These are phyloP conservation scores for Aspergillus tubingensis DNA, from an alignment of 2,329 filamentous ascomycete species.

Conservation along the genomic window DNA sequence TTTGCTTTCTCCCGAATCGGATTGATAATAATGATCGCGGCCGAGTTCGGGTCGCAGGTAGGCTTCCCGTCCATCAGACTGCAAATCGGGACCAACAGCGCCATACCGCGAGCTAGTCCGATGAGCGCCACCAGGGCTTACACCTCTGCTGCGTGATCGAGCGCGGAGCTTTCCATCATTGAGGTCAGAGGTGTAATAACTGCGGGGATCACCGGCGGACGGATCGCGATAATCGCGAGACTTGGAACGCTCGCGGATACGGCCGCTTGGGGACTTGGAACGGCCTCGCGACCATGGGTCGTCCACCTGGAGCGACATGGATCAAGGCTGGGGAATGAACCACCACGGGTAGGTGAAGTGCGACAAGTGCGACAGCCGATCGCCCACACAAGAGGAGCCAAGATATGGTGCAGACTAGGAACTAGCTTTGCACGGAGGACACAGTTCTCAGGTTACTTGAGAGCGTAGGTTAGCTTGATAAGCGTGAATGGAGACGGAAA, in stretches of 20 bases:
- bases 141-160: conserved; percentile 22
- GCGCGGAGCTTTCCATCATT: conserved; percentile 29
- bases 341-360: conserved; percentile 5
- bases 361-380: conserved; percentile 3
- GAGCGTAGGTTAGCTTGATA: background rate
- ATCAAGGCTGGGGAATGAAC: conserved; percentile 6
- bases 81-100: conserved; percentile 24
- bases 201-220: conserved; percentile 13
- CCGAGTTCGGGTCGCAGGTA: conserved; percentile 20
- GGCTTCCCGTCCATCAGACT: conserved; percentile 22
- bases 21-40: conserved; percentile 31
- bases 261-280: conserved; percentile 48
- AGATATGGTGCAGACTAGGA: background rate
- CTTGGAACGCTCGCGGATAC: conserved; percentile 44
- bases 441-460: background rate
- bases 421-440: background rate
- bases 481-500: background rate
- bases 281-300: conserved; percentile 47
- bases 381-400: background rate
- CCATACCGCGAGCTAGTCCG: conserved; percentile 26
- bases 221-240: conserved; percentile 43
- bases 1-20: conserved; percentile 26
- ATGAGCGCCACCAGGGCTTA: conserved; percentile 21
- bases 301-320: conserved; percentile 42
- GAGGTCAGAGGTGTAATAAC: conserved; percentile 34